Evolutionary conservation across 371 early-diverging fungal species (phyloP).

Genomic region (Mortierella sp.): DNA sequence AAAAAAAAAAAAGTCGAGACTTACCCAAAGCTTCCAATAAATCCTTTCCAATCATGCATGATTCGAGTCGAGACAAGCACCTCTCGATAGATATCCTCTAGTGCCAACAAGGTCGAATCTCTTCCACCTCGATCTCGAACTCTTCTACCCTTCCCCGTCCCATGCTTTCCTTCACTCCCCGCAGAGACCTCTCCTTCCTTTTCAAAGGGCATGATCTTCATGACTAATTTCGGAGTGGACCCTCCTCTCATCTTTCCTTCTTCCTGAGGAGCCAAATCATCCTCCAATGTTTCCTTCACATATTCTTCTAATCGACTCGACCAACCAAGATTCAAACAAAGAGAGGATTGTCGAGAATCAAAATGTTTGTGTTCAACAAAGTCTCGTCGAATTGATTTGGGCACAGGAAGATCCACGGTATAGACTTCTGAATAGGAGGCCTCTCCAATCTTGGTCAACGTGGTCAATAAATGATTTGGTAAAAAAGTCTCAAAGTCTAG

Average conservation of each 20-base stretch:
- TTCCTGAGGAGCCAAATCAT: slow-evolving; percentile 12
- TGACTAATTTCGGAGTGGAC: slow-evolving; percentile 24
- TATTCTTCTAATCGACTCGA: slow-evolving; percentile 24
- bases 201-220: slow-evolving; percentile 37
- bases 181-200: slow-evolving; percentile 1
- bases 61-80: slow-evolving; percentile 41
- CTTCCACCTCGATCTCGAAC: slow-evolving; percentile 6
- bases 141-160: neutral
- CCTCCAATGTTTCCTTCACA: slow-evolving; percentile 28
- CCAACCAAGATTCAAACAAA: slow-evolving; percentile 1
- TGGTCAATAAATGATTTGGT: slow-evolving; percentile 13
- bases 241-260: neutral
- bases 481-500: slow-evolving; percentile 32
- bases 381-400: too few species aligned
- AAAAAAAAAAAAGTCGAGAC: neutral
- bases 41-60: slow-evolving; percentile 49
- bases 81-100: slow-evolving; percentile 49
- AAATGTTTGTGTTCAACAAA: too few species aligned
- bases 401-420: slow-evolving; percentile 36
- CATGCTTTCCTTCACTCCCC: too few species aligned
- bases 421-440: slow-evolving; percentile 52
- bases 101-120: slow-evolving; percentile 13
- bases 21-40: slow-evolving; percentile 52
- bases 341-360: too few species aligned
- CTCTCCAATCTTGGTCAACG: slow-evolving; percentile 44